These are phyloP conservation scores for Glaciozyma martinii DNA, from an alignment of 768 basidiomycete species.

Conservation along the genomic window DNA sequence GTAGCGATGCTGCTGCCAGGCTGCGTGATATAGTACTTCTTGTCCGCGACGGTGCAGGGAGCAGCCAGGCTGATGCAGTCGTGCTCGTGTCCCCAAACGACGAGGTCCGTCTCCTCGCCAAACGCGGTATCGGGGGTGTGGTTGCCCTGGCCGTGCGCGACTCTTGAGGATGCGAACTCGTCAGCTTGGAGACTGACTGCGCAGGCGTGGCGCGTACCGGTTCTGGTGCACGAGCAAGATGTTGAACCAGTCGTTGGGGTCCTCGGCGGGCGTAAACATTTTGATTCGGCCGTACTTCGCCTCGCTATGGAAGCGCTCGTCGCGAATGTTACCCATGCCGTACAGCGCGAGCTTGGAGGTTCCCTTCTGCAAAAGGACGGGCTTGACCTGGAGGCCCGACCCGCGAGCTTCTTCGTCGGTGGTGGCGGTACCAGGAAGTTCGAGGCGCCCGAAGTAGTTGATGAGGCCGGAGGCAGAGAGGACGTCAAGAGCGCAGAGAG, in stretches of 20 bases:
- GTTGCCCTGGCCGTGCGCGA: slow-evolving; percentile 87
- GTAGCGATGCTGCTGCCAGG: slow-evolving; percentile 95
- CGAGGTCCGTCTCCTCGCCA: slow-evolving; percentile 84
- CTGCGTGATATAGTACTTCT: slow-evolving; percentile 83
- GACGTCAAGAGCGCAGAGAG: slow-evolving; percentile 87
- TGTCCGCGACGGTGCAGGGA: slow-evolving; percentile 83
- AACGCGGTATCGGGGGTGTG: slow-evolving; percentile 95
- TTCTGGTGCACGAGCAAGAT: slow-evolving; percentile 90
- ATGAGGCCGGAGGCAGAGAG: slow-evolving; percentile 86
- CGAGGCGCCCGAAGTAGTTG: slow-evolving; percentile 97
- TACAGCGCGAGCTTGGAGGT: slow-evolving; percentile 80
- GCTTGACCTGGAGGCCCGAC: slow-evolving; percentile 74
- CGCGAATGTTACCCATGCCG: slow-evolving; percentile 93
- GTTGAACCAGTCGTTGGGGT: slow-evolving; percentile 92
- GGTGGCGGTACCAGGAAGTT: slow-evolving; percentile 53
- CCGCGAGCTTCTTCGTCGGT: slow-evolving; percentile 58
- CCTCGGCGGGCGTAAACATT: slow-evolving; percentile 83
- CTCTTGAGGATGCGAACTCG: slow-evolving; percentile 46
- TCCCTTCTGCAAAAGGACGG: slow-evolving; percentile 70
- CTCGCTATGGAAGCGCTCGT: slow-evolving; percentile 93
- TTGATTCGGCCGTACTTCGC: slow-evolving; percentile 83
- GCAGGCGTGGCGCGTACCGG: slow-evolving; percentile 49
- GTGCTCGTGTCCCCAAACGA: slow-evolving; percentile 98
- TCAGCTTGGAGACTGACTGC: background rate
- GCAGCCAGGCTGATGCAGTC: slow-evolving; percentile 69